A percentile compares a stretch with the other conserved stretches of the same genome.
Evolutionary conservation across 179 eudicot species (phyloP).

Genomic region (Pouteria campechiana): DNA sequence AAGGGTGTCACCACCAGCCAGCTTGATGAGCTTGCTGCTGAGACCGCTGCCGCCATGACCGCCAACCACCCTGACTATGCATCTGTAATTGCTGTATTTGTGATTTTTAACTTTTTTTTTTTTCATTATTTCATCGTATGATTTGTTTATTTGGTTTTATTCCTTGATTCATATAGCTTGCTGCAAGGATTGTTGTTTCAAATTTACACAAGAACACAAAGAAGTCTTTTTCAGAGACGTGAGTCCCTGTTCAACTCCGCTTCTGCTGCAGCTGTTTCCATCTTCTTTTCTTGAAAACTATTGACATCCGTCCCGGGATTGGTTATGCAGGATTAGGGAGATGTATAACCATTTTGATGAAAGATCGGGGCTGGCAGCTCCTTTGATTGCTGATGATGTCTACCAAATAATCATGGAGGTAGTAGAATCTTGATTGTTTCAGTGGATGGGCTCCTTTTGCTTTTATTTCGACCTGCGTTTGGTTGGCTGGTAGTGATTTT

Average conservation of each 20-base stretch:
- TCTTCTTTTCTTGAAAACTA: too few species aligned
- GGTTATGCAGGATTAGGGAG: constrained; percentile 53
- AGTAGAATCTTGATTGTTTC: neutral
- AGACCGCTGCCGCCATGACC: constrained; percentile 92
- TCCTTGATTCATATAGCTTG: constrained; percentile 38
- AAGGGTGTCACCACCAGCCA: constrained; percentile 87
- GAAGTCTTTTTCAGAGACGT: constrained; percentile 95
- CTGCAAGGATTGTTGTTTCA: constrained; percentile 93
- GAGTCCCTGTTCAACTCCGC: constrained; percentile 7
- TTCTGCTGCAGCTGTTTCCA: too few species aligned
- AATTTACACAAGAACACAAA: constrained; percentile 94
- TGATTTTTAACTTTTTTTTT: neutral
- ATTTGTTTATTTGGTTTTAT: neutral
- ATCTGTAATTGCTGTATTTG: constrained; percentile 27
- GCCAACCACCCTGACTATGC: constrained; percentile 95
- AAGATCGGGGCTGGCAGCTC: constrained; percentile 73
- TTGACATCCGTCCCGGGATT: too few species aligned
- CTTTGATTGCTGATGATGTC: constrained; percentile 87
- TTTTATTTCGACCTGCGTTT: too few species aligned
- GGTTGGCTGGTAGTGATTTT: too few species aligned
- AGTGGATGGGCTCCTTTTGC: too few species aligned
- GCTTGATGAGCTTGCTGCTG: constrained; percentile 94
- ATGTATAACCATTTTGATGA: constrained; percentile 73
- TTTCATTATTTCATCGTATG: neutral
- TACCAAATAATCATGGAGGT: constrained; percentile 96